Evolutionary conservation across 495 filamentous ascomycete genomes (phyloP), one percentile per base, ranked within the genome.

Genomic region (Penicillium antarcticum): DNA sequence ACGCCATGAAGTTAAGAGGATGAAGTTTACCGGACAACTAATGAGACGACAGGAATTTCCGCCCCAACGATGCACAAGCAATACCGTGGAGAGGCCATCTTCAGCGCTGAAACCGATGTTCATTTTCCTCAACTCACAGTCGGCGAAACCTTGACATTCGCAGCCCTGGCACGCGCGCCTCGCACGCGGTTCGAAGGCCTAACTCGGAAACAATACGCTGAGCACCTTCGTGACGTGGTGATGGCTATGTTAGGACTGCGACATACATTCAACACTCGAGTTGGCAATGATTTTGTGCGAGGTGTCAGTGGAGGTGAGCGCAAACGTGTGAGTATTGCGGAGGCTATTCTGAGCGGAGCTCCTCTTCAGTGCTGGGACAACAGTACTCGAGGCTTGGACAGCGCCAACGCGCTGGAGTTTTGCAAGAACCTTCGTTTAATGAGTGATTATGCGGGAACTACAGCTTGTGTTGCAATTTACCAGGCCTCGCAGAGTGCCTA

Each of bases 401-500:
- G 87, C 39, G 87, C 85, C 17, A 95, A 91, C 9, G 91, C 91
- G 1, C 76, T 95, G 45, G 87, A 91, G 45, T 77, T 76, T 62
- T 76, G 80, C 58, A 88, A 87, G 62, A 88, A 87, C 2, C 72
- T 94, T 48, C 80, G 87, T 16, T 71, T 90, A 48, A 82, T 89
- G 69, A 87, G 88, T 14, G 84, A 90, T 59, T 80, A 91, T 48
- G 85, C 88, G 65, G 80, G 87, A 56, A 86, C 83, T 0, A 87
- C 83, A 14, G 89, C 86, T 11, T 88, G 91, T 35, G 89, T 91
- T 11, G 88, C 87, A 3, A 80, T 94, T 14, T 95, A 92, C 68
- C 89, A 95, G 66, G 89, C 89, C 1, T 87, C 83, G 9, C 89
- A 96, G 66, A 87, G 82, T 58, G 95, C 94, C 49, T 96, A 94